Base-by-base conservation (phyloP, 2,329 filamentous ascomycete species). In the Trichophaea hybrida region DNA sequence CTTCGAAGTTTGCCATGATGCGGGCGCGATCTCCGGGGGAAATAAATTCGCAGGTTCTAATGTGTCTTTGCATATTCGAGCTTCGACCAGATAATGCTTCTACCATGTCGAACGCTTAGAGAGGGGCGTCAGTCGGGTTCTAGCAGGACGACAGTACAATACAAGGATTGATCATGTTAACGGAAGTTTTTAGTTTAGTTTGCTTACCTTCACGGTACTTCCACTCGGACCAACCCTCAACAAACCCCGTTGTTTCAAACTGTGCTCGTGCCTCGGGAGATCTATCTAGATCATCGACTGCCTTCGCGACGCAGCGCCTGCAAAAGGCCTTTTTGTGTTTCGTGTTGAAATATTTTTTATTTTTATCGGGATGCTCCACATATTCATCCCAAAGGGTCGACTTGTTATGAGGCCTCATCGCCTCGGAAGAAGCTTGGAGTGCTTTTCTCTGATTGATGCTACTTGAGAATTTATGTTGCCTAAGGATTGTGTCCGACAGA, bases 271-370 rank as follows among this genome's bases (percentile, higher is more conserved):
- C 44, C 15, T 35, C 31, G 10, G 40, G 40, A 7, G 32, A 37
- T 24, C 15, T 13, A 1, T 35, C 44, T 2, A 57, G 31, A 17
- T 57, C 55, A 8, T 10, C 44, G 10, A 48, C 31, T n/a, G 31
- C 31, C 32, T 31, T 35, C 10, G 10, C 15, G 38, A 57, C 50
- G 44, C 55, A 57, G 8, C 44, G 40, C 31, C 31, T 32, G 44
- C 55, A 57, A 33, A 49, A 57, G 8, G 55, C 55, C 44, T 50
- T 48, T 43, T 57, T 57, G 55, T 57, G 55, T 33, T 57, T 57
- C 7, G 55, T 57, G 55, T 57, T 57, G 55, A 49, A 57, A 15
- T 49, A 49, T 17, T 50, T 48, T 33, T 48, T 15, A 33, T 32
- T n/a, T 5, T 17, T 13, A 31, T 49, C 40, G 12, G 12, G 35